Percentiles rank a stretch among this genome's conserved stretches.
These are phyloP conservation scores for Penicillium sp. DNA, from an alignment of 2,329 filamentous ascomycete genomes.

Conservation along the genomic window DNA sequence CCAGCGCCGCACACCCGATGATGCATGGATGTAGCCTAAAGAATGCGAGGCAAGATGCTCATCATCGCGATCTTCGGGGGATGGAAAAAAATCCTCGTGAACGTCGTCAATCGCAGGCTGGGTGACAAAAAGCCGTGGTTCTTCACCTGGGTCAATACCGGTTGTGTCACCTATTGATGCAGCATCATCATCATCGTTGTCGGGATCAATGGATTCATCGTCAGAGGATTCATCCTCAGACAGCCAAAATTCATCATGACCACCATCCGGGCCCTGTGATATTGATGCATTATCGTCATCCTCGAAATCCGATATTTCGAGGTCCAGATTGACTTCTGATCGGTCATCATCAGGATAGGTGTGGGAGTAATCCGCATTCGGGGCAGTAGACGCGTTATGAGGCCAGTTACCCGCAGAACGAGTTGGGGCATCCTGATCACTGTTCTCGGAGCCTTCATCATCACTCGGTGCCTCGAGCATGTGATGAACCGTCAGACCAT, in stretches of 20 bases:
- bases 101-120: conserved; percentile 91
- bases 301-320: conserved; percentile 58
- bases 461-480: conserved; percentile 74
- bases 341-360: conserved; percentile 41
- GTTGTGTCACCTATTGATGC: conserved; percentile 70
- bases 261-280: conserved; percentile 38
- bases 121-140: conserved; percentile 78
- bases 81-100: conserved; percentile 77
- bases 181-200: conserved; percentile 56
- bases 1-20: conserved; percentile 81
- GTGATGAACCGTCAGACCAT: conserved; percentile 96
- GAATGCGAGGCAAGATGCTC: conserved; percentile 81
- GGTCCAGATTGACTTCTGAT: conserved; percentile 41
- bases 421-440: conserved; percentile 35
- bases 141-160: conserved; percentile 72
- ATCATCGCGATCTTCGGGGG: conserved; percentile 71
- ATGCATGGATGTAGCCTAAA: conserved; percentile 83
- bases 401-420: conserved; percentile 50
- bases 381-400: conserved; percentile 19
- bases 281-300: conserved; percentile 45
- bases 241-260: conserved; percentile 46
- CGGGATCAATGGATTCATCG: conserved; percentile 53
- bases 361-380: conserved; percentile 36
- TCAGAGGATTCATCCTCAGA: conserved; percentile 54
- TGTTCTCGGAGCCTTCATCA: conserved; percentile 49